phyloP scores from a whole-genome alignment of 2,329 filamentous ascomycete genomes.

The Clonostachys rosea region DNA sequence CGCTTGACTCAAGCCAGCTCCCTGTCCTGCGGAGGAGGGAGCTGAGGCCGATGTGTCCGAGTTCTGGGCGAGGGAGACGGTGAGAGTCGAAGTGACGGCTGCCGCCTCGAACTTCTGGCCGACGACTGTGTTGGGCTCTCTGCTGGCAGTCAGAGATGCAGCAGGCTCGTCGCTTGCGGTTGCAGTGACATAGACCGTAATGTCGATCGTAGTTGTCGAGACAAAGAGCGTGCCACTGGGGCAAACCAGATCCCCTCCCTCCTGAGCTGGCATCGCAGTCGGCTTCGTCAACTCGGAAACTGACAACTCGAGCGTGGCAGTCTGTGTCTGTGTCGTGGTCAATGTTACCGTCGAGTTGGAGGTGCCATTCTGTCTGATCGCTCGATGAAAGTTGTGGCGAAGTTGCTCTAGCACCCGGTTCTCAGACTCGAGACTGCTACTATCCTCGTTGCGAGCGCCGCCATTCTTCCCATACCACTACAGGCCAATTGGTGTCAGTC shows the following conservation, averaged over 20 bases:
- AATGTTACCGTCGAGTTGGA: too few relatives aligned
- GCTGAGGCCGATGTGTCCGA: too few relatives aligned
- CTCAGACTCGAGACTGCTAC: too few relatives aligned
- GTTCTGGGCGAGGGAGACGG: too few relatives aligned
- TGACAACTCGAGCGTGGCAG: not conserved
- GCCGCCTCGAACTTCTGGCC: too few relatives aligned
- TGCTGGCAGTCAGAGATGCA: not conserved
- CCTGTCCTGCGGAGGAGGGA: too few relatives aligned
- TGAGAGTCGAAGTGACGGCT: too few relatives aligned
- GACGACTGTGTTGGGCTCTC: too few relatives aligned
- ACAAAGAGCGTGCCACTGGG: conserved; percentile 14
- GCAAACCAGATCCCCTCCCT: conserved; percentile 6
- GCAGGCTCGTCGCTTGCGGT: not conserved
- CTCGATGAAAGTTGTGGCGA: not conserved
- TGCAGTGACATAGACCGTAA: conserved; percentile 20
- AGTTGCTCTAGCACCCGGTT: too few relatives aligned
- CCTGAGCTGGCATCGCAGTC: not conserved
- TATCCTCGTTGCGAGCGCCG: too few relatives aligned
- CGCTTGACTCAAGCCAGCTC: not conserved
- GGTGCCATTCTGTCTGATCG: not conserved
- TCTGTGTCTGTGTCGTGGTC: not conserved
- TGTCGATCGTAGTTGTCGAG: conserved; percentile 23
- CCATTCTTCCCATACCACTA: too few relatives aligned
- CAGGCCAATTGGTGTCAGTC: too few relatives aligned
- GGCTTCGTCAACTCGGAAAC: not conserved